phyloP scores from a whole-genome alignment of 2,329 filamentous ascomycete species.

The Arthrobotrys sphaeroides region DNA sequence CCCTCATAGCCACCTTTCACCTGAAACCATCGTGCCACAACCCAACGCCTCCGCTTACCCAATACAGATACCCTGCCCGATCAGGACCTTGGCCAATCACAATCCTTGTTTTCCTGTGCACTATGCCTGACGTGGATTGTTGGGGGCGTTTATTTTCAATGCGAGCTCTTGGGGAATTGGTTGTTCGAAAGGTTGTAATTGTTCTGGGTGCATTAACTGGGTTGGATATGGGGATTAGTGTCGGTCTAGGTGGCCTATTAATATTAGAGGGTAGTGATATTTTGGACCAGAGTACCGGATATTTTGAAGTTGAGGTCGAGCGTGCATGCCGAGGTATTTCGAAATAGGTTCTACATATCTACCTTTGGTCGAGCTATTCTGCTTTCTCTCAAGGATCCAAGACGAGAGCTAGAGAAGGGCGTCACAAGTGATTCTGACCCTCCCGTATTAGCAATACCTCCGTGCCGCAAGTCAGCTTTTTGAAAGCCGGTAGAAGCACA shows the following conservation, averaged over 20 bases:
- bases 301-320: neutral
- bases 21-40: neutral
- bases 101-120: neutral
- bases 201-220: neutral
- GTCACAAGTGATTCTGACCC: no score
- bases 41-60: neutral
- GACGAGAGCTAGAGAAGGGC: no score
- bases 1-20: slow-evolving; percentile 10
- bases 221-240: neutral
- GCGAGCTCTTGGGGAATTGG: neutral
- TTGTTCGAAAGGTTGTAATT: neutral
- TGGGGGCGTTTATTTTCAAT: slow-evolving; percentile 4
- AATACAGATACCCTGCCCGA: neutral
- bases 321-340: neutral
- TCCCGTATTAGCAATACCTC: no score
- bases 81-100: slow-evolving; percentile 1
- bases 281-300: neutral
- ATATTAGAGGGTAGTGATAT: no score
- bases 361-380: no score
- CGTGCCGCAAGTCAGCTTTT: no score
- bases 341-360: no score
- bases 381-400: no score
- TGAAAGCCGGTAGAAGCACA: no score
- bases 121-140: neutral
- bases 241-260: neutral